A percentile compares a stretch with the other conserved stretches of the same genome.
These are phyloP conservation scores for Magnaporthales sp. DNA, from an alignment of 2,329 filamentous ascomycete genomes.

Conservation along the genomic window DNA sequence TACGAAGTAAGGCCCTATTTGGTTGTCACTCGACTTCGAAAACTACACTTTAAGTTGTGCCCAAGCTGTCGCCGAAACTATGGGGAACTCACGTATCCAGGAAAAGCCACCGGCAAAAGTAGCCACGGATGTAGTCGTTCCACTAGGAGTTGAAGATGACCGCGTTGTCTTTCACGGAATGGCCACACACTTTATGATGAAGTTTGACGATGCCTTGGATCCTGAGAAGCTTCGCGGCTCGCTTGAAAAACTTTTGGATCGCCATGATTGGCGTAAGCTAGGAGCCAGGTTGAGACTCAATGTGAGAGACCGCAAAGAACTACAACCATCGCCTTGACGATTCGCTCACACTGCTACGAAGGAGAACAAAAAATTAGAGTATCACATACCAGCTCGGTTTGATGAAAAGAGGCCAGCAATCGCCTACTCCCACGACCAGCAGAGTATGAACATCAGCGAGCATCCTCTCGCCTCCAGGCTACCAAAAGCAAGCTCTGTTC, in stretches of 20 bases:
- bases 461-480: slow-evolving; percentile 30
- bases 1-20: no score
- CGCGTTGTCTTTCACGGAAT: no score
- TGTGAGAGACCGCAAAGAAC: slow-evolving; percentile 14
- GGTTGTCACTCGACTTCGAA: no score
- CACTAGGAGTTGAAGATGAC: no score
- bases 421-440: slow-evolving; percentile 25
- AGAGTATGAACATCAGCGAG: slow-evolving; percentile 25
- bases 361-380: slow-evolving; percentile 18
- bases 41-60: no score
- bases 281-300: slow-evolving; percentile 32
- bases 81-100: no score
- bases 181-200: no score
- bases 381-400: slow-evolving; percentile 23
- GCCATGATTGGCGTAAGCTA: slow-evolving; percentile 35
- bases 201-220: slow-evolving; percentile 38
- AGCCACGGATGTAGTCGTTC: no score
- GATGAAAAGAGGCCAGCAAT: slow-evolving; percentile 26
- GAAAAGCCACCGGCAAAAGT: no score
- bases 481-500: slow-evolving; percentile 13
- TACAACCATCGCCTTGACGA: no score
- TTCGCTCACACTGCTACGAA: neutral
- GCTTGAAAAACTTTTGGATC: slow-evolving; percentile 27
- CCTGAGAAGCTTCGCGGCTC: slow-evolving; percentile 24
- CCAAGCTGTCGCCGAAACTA: no score